Evolutionary conservation across 352 stramenopile genomes (phyloP), one percentile per base, ranked within the genome.

Genomic region (Thraustochytrium sp.): DNA sequence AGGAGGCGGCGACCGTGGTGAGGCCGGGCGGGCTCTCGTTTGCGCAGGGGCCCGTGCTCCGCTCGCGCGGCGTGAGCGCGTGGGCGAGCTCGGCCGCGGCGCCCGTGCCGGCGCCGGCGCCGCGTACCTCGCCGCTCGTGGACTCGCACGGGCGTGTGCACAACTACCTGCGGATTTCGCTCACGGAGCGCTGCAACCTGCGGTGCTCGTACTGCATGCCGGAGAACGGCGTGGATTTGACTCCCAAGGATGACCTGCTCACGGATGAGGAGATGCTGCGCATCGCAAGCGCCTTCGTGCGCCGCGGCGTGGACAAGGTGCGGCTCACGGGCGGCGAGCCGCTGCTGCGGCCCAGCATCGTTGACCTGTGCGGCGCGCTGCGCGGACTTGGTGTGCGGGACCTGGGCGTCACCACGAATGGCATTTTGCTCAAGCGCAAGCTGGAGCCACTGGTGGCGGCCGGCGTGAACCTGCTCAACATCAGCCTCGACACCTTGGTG

Each of bases 141-240:
- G 96, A 98, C 87, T 87, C 85, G 0, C 97, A 96, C 85, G 91
- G 93, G 13, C 89, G 96, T 48, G 86, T 89, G 38, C 96, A 98
- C 87, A 95, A 90, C 64, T 98, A 98, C 88, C 85, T 98, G 54
- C 91, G 96, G 56, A 97, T 99, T 74, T 98, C 94, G 42, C 86
- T 99, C 42, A 96, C 94, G 0, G 95, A 98, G 88, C 91, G 94
- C 37, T 99, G 96, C 87, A 99, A 99, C 88, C 89, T 99, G 56
- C 88, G 95, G 40, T 99, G 96, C 88, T 89, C 90, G 16, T 99
- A 99, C 87, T 99, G 96, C 85, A 99, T 99, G 96, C 96, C 96
- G 0, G 91, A 92, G 73, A 92, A 98, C 23, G 95, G 95, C 37
- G 93, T 98, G 8, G 84, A 89, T 0, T 85, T 98, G 40, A 92